Percentiles rank a stretch among this genome's conserved stretches.
Evolutionary conservation across 2,329 filamentous ascomycete genomes (phyloP).

Genomic region (Tolypocladium cylindrosporum): DNA sequence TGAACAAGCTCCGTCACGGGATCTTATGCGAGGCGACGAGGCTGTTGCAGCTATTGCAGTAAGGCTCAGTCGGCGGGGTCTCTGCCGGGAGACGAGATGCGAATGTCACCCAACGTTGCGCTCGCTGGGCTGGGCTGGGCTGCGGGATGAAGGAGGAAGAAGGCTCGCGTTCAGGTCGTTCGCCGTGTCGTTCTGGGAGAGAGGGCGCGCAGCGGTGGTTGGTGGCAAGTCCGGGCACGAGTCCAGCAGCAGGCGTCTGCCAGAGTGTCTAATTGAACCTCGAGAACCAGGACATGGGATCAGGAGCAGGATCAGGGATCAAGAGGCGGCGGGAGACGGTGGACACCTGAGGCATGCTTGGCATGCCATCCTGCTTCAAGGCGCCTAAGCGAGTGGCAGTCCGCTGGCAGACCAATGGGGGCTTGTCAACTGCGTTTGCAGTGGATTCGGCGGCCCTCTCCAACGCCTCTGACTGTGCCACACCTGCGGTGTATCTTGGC

Average conservation of each 20-base stretch:
- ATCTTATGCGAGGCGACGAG: conserved; percentile 2
- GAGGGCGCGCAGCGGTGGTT: not conserved
- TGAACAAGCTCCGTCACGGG: conserved; percentile 3
- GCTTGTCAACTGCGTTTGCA: not conserved
- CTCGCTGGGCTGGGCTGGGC: not conserved
- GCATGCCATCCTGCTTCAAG: not conserved
- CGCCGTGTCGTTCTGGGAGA: not conserved
- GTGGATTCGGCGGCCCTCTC: not conserved
- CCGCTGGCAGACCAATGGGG: not conserved
- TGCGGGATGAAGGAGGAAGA: not conserved
- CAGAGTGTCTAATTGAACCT: not conserved
- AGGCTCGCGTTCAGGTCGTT: not conserved
- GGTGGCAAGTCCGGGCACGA: not conserved
- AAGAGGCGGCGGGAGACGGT: not conserved
- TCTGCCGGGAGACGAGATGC: not conserved
- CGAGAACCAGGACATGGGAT: not conserved
- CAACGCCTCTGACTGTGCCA: not conserved
- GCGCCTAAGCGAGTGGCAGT: not conserved
- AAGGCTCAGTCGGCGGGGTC: not conserved
- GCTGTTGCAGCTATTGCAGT: not conserved
- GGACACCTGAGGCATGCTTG: not conserved
- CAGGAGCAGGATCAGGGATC: not conserved
- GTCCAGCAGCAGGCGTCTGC: not conserved
- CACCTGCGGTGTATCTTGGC: not conserved
- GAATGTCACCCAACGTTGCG: not conserved